A percentile compares a stretch with the other conserved stretches of the same genome.
phyloP scores from a whole-genome alignment of 805 yeast genomes.

The Blastobotrys terrestris region DNA sequence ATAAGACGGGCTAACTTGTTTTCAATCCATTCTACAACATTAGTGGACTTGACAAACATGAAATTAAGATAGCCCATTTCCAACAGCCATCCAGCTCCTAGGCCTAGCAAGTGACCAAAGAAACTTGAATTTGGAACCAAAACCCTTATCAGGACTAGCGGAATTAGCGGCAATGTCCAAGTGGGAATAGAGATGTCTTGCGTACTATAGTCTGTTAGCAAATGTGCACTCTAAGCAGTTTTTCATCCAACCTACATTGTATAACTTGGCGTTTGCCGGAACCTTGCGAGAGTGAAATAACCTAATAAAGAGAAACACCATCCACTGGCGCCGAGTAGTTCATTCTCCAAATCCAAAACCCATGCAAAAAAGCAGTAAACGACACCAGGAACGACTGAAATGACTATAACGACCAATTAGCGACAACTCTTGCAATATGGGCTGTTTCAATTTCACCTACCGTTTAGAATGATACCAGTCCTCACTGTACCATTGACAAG shows the following conservation, averaged over 20 bases:
- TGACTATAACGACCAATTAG: constrained; percentile 26
- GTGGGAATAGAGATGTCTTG: constrained; percentile 48
- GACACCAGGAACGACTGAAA: constrained; percentile 65
- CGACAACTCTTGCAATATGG: neutral
- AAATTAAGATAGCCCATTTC: constrained; percentile 51
- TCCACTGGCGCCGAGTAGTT: constrained; percentile 66
- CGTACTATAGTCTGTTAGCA: constrained; percentile 3
- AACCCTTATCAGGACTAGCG: constrained; percentile 44
- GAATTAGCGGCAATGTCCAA: constrained; percentile 47
- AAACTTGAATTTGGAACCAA: constrained; percentile 63
- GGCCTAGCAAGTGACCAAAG: constrained; percentile 67
- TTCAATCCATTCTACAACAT: constrained; percentile 59
- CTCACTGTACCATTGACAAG: constrained; percentile 72
- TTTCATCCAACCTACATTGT: neutral
- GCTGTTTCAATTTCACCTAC: constrained; percentile 14
- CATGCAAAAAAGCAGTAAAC: constrained; percentile 46
- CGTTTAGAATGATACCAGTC: constrained; percentile 73
- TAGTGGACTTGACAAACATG: constrained; percentile 54
- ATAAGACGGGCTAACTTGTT: constrained; percentile 45
- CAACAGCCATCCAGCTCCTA: constrained; percentile 52
- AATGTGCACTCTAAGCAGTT: neutral
- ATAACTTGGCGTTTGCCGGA: constrained; percentile 13
- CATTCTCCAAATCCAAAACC: constrained; percentile 39
- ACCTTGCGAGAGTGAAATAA: constrained; percentile 49
- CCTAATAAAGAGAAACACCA: constrained; percentile 65